These are phyloP conservation scores for Penicillium sp. DNA, from an alignment of 2,329 filamentous ascomycete genomes.

Conservation along the genomic window DNA sequence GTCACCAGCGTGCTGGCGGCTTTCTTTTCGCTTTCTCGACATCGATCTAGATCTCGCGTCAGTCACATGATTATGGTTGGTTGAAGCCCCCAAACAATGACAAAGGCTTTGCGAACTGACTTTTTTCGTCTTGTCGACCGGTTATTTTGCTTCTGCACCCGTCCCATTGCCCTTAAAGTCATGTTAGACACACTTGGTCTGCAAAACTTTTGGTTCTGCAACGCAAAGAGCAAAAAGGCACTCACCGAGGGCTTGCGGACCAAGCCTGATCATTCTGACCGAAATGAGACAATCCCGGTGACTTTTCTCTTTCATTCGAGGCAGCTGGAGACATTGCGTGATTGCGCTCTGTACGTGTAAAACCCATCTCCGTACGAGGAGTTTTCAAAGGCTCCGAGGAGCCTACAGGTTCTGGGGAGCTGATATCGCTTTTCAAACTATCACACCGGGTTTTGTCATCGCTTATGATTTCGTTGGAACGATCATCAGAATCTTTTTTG, in stretches of 20 bases:
- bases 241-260: not conserved
- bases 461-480: not conserved
- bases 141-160: not conserved
- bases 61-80: not conserved
- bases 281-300: not conserved
- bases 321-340: not conserved
- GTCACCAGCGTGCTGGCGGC: not conserved
- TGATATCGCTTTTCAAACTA: not conserved
- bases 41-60: not conserved
- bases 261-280: not conserved
- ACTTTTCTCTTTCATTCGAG: not conserved
- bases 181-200: no score
- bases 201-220: no score
- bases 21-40: not conserved
- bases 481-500: not conserved
- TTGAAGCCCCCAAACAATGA: not conserved
- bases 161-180: not conserved
- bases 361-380: not conserved
- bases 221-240: not conserved
- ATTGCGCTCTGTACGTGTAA: not conserved
- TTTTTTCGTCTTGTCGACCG: not conserved
- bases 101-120: not conserved
- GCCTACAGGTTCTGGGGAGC: not conserved
- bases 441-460: not conserved
- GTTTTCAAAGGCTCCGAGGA: not conserved